These are phyloP conservation scores for Metschnikowia proteae DNA, from an alignment of 805 yeast genomes.

Conservation along the genomic window DNA sequence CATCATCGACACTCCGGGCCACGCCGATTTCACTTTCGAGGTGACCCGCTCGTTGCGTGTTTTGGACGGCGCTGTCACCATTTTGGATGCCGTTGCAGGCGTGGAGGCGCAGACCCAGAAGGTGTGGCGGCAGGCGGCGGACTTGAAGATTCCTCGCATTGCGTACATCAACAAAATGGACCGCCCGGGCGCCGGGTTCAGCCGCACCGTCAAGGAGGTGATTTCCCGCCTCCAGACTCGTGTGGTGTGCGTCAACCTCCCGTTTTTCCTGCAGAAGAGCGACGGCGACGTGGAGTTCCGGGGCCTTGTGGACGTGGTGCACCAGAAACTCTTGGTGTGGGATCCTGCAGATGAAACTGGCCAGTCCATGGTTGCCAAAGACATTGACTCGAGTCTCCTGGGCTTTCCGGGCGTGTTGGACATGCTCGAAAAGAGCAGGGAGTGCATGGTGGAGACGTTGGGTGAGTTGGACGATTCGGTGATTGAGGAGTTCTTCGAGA, in stretches of 20 bases:
- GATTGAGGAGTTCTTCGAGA: conserved; percentile 72
- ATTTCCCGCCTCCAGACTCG: conserved; percentile 70
- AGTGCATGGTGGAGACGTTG: conserved; percentile 76
- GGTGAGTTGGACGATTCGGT: conserved; percentile 79
- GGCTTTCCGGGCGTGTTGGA: conserved; percentile 31
- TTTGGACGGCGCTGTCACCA: conserved; percentile 89
- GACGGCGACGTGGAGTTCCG: conserved; percentile 44
- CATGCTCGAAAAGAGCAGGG: conserved; percentile 56
- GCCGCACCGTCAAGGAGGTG: conserved; percentile 83
- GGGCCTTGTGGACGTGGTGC: conserved; percentile 75
- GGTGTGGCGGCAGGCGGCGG: conserved; percentile 86
- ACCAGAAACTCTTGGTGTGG: conserved; percentile 59
- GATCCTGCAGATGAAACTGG: conserved; percentile 45
- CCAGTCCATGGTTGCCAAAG: conserved; percentile 45
- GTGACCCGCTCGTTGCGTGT: conserved; percentile 87
- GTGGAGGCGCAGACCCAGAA: conserved; percentile 98
- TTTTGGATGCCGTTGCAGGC: conserved; percentile 94
- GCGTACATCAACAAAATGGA: conserved; percentile 94
- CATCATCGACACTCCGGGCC: conserved; percentile 96
- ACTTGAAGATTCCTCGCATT: conserved; percentile 65
- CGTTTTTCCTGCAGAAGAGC: conserved; percentile 48
- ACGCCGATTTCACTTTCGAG: conserved; percentile 95
- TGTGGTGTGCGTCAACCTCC: conserved; percentile 72
- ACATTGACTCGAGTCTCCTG: conserved; percentile 23
- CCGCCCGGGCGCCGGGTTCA: conserved; percentile 90